A percentile compares a stretch with the other conserved stretches of the same genome.
Evolutionary conservation across 164 flowering plant genomes (phyloP).

Genomic region (Buxus sempervirens): DNA sequence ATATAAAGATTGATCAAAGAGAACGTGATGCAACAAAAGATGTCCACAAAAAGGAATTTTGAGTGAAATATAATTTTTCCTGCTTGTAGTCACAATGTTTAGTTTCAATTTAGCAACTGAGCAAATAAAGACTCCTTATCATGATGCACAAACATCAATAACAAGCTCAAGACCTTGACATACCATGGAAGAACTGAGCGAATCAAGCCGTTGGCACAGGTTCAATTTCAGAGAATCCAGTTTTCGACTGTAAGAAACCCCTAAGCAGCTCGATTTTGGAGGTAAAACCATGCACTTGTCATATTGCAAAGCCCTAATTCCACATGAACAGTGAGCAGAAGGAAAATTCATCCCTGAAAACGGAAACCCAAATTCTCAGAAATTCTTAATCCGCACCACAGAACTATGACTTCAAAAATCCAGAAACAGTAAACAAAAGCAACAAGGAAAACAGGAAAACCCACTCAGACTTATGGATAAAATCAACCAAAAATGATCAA

Average conservation of each 20-base stretch:
- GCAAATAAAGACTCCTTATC: not conserved
- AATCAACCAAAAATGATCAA: too few species aligned
- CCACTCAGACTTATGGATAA: too few species aligned
- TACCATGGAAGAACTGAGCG: constrained; percentile 33
- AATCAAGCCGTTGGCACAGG: constrained; percentile 16
- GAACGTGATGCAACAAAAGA: too few species aligned
- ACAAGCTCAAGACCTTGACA: not conserved
- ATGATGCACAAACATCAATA: too few species aligned
- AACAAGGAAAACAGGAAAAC: too few species aligned
- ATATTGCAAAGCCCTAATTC: constrained; percentile 9
- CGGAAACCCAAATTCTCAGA: not conserved
- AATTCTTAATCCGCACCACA: not conserved
- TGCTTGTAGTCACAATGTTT: too few species aligned
- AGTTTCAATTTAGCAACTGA: too few species aligned
- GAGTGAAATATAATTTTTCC: too few species aligned
- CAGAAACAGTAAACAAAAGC: not conserved
- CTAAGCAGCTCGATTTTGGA: constrained; percentile 7
- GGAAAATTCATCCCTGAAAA: constrained; percentile 25
- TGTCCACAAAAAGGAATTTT: too few species aligned
- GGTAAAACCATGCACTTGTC: not conserved
- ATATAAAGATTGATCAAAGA: too few species aligned
- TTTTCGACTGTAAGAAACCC: constrained; percentile 16
- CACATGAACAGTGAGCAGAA: constrained; percentile 16
- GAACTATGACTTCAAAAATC: not conserved
- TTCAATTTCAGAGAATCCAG: constrained; percentile 21